Evolutionary conservation across 352 stramenopile genomes (phyloP).

Genomic region (Pythium aquatile): DNA sequence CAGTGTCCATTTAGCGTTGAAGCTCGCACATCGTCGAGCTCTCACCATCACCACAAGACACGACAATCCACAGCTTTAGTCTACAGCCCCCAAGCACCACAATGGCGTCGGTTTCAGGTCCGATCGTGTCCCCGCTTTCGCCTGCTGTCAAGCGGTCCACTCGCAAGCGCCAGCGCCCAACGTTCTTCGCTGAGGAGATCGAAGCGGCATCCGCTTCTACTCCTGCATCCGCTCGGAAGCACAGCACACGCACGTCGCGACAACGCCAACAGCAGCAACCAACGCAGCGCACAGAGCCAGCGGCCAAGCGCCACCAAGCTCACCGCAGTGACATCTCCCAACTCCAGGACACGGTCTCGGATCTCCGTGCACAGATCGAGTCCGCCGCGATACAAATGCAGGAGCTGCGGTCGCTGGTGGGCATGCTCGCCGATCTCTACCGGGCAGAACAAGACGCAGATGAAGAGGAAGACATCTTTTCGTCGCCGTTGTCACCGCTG

Average conservation of each 20-base stretch:
- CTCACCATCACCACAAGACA: not conserved
- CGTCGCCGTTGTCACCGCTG: conserved; percentile 15
- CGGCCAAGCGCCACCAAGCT: not conserved
- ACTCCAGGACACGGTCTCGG: conserved; percentile 21
- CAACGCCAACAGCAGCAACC: conserved; percentile 9
- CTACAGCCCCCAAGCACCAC: not conserved
- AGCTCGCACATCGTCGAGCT: not conserved
- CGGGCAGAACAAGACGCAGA: conserved; percentile 2
- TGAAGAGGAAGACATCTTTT: conserved; percentile 19
- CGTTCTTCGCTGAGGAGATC: conserved; percentile 25
- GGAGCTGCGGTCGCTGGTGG: conserved; percentile 21
- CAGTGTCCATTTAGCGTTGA: conserved; percentile 19
- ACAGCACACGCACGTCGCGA: conserved; percentile 1
- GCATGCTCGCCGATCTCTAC: conserved; percentile 19
- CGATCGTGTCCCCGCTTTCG: conserved; percentile 21
- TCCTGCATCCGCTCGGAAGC: conserved; percentile 5
- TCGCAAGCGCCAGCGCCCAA: conserved; percentile 27
- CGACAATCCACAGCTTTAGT: not conserved
- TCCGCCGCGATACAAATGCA: conserved; percentile 23
- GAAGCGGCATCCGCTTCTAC: not conserved
- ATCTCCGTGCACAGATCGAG: conserved; percentile 19
- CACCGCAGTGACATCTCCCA: conserved; percentile 20
- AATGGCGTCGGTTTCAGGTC: conserved; percentile 9
- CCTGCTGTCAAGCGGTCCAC: conserved; percentile 23
- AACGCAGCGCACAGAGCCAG: not conserved